Evolutionary conservation across 1,139 yeast species (phyloP).

Genomic region (Magnusiomyces clavatus): DNA sequence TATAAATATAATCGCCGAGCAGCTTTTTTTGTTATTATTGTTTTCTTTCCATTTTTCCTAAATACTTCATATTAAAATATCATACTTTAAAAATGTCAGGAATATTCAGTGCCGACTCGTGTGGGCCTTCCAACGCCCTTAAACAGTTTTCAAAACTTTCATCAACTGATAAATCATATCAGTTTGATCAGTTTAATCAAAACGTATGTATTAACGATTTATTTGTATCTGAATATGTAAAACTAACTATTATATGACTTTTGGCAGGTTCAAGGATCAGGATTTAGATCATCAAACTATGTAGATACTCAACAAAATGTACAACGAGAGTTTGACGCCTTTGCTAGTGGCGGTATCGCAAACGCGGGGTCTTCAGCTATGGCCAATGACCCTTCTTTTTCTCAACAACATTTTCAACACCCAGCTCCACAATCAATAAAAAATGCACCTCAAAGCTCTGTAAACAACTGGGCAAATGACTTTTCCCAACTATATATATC

Average conservation of each 20-base stretch:
- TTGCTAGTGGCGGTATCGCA: slow-evolving; percentile 5
- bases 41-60: neutral
- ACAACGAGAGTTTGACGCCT: slow-evolving; percentile 9
- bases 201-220: neutral
- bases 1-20: no score
- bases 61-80: neutral
- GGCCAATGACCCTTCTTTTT: neutral
- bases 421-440: neutral
- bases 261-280: slow-evolving; percentile 1
- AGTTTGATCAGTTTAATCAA: slow-evolving; percentile 20
- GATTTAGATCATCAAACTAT: neutral
- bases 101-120: slow-evolving; percentile 15
- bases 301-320: slow-evolving; percentile 6
- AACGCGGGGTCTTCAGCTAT: slow-evolving; percentile 1
- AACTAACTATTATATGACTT: slow-evolving; percentile 1
- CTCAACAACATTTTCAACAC: neutral
- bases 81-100: slow-evolving; percentile 8
- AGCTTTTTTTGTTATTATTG: no score
- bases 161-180: slow-evolving; percentile 24
- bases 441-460: neutral
- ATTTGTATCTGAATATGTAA: slow-evolving; percentile 9
- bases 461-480: slow-evolving; percentile 15
- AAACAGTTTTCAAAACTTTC: slow-evolving; percentile 27
- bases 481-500: slow-evolving; percentile 13
- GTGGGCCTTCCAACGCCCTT: slow-evolving; percentile 34